A percentile compares a stretch with the other conserved stretches of the same genome.
Conservation (phyloP, 805 yeast genomes). For the Lipomyces spencermartinsiae region DNA sequence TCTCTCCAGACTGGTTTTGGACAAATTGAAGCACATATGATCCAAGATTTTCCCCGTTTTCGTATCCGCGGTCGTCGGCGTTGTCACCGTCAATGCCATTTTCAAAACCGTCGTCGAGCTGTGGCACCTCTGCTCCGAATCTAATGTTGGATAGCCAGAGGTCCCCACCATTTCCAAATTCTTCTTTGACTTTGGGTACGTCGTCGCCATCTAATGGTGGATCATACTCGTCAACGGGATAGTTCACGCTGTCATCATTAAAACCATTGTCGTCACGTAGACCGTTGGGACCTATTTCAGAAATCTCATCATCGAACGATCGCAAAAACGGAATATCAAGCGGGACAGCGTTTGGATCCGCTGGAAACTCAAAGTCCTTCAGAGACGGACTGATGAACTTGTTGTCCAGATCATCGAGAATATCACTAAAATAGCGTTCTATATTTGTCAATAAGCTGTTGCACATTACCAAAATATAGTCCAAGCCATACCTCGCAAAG, state of each 20-base stretch:
- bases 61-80: conserved; percentile 40
- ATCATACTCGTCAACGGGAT: conserved; percentile 10
- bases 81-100: conserved; percentile 18
- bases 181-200: conserved; percentile 11
- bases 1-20: conserved; percentile 26
- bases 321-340: conserved; percentile 31
- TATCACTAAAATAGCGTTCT: conserved; percentile 29
- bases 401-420: conserved; percentile 36
- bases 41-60: conserved; percentile 20
- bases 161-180: conserved; percentile 38
- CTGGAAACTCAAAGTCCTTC: conserved; percentile 48
- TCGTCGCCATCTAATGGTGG: conserved; percentile 4
- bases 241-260: conserved; percentile 34
- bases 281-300: conserved; percentile 40
- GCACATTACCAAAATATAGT: background rate
- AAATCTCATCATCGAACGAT: conserved; percentile 43
- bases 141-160: conserved; percentile 28
- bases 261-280: conserved; percentile 36
- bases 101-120: conserved; percentile 19
- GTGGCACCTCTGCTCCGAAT: conserved; percentile 14
- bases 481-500: conserved; percentile 26
- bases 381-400: conserved; percentile 72
- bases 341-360: conserved; percentile 27
- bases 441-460: background rate
- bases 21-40: conserved; percentile 30